phyloP scores from a whole-genome alignment of 306 rosid genomes.

The Albizia julibrissin region DNA sequence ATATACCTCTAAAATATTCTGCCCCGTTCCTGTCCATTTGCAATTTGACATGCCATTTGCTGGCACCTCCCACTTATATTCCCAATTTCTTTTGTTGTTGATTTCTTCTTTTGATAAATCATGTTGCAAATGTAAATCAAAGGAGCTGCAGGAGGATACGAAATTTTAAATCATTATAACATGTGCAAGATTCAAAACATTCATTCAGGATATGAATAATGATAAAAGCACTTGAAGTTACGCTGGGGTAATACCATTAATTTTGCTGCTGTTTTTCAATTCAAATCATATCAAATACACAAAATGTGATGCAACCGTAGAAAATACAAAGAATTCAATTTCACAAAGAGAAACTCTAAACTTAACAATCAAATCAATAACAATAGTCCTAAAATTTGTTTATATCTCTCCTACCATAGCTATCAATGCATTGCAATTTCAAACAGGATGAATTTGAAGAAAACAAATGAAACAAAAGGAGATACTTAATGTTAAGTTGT shows the following conservation, averaged over 20 bases:
- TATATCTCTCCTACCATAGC: background rate
- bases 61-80: slow-evolving; percentile 76
- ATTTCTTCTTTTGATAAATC: slow-evolving; percentile 67
- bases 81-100: slow-evolving; percentile 51
- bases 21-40: slow-evolving; percentile 85
- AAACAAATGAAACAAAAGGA: background rate
- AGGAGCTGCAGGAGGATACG: slow-evolving; percentile 53
- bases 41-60: slow-evolving; percentile 71
- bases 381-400: background rate
- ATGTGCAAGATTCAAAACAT: background rate
- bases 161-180: slow-evolving; percentile 17
- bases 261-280: background rate
- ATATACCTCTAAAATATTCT: slow-evolving; percentile 70
- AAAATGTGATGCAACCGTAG: background rate
- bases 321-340: background rate
- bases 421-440: background rate
- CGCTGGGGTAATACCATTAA: too few relatives aligned
- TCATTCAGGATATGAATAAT: slow-evolving; percentile 4
- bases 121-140: slow-evolving; percentile 64
- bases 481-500: slow-evolving; percentile 4
- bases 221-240: background rate
- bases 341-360: background rate
- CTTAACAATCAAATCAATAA: background rate
- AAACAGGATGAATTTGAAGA: background rate
- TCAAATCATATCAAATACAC: background rate